Evolutionary conservation across 768 basidiomycete species (phyloP).

Genomic region (Neoboletus brunneissimus): DNA sequence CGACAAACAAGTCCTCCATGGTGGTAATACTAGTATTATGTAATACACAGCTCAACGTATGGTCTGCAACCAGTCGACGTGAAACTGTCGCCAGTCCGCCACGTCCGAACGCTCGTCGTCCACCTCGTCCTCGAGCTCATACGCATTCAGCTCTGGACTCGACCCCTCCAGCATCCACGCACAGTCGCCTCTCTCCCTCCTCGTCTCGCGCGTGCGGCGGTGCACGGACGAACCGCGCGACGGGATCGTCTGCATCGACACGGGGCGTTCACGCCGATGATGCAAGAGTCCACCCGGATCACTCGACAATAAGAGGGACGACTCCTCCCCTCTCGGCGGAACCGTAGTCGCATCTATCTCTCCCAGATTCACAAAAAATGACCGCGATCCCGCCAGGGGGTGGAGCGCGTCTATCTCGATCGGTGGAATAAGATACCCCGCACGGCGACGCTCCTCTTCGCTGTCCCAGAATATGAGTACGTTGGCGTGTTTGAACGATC

Average conservation of each 20-base stretch:
- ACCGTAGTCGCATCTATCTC: constrained; percentile 27
- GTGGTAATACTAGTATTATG: constrained; percentile 9
- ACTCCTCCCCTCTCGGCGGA: constrained; percentile 37
- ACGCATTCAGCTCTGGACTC: constrained; percentile 27
- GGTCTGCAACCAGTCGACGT: constrained; percentile 39
- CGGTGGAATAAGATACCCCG: background rate
- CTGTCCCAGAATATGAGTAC: constrained; percentile 2
- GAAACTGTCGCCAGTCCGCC: constrained; percentile 57
- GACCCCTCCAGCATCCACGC: constrained; percentile 42
- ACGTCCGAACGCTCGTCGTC: constrained; percentile 1
- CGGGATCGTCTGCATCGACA: constrained; percentile 33
- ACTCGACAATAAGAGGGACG: constrained; percentile 41
- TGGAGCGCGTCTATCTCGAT: constrained; percentile 39
- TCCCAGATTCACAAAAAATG: constrained; percentile 43
- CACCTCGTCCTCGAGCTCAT: constrained; percentile 18
- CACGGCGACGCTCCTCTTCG: background rate
- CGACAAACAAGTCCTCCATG: too few relatives aligned
- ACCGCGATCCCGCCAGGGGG: constrained; percentile 40
- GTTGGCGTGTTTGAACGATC: background rate
- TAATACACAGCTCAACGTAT: constrained; percentile 16
- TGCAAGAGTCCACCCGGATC: constrained; percentile 28
- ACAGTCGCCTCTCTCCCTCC: constrained; percentile 32
- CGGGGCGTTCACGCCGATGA: constrained; percentile 28
- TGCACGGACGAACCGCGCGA: constrained; percentile 31
- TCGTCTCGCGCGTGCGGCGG: constrained; percentile 19